Evolutionary conservation across 1,139 yeast species (phyloP).

Genomic region (Geotrichum fermentans): DNA sequence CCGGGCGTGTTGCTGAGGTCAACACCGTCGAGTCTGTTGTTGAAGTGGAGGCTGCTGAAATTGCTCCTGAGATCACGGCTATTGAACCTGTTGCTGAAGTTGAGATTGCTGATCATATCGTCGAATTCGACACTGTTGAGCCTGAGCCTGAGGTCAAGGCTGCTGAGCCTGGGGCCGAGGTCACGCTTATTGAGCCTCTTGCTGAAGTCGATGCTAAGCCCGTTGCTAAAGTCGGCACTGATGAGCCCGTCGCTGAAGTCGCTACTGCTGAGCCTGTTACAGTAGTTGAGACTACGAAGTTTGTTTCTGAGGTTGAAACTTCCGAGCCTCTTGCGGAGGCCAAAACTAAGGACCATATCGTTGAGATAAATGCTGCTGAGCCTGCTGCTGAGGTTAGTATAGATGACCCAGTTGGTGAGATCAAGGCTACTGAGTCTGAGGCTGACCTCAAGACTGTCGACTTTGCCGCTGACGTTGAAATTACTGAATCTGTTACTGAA

Average conservation of each 20-base stretch:
- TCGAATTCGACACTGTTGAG: not conserved
- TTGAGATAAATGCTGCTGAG: not conserved
- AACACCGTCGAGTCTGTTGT: no score
- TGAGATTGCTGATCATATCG: not conserved
- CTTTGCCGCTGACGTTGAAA: not conserved
- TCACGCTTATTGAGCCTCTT: not conserved
- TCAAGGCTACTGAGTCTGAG: not conserved
- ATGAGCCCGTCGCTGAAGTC: not conserved
- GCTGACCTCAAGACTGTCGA: not conserved
- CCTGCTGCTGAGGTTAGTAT: not conserved
- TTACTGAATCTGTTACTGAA: not conserved
- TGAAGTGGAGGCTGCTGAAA: no score
- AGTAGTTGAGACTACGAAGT: not conserved
- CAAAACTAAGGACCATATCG: no score
- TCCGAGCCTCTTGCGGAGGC: not conserved
- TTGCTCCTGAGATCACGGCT: not conserved
- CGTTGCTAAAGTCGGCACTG: slow-evolving; percentile 1
- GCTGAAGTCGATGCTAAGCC: not conserved
- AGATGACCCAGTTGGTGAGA: no score
- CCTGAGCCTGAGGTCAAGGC: no score
- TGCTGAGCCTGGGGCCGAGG: not conserved
- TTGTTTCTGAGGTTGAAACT: not conserved
- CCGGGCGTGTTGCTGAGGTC: no score
- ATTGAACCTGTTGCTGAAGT: not conserved
- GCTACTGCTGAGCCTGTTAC: not conserved